phyloP scores from a whole-genome alignment of 768 basidiomycete species.

The Amylocystis lapponica region DNA sequence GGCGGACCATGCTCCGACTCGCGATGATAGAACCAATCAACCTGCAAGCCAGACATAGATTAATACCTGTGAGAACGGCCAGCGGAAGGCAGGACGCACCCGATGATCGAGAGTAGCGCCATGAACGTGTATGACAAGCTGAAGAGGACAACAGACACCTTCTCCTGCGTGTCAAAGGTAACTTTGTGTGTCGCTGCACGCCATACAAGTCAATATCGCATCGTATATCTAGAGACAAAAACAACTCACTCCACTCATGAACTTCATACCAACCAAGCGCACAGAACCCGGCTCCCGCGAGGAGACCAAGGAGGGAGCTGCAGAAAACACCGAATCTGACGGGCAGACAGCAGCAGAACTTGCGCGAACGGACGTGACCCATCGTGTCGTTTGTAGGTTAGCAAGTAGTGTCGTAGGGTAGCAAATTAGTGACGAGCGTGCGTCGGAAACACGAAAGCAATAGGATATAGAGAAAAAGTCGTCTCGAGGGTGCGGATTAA shows the following conservation, averaged over 20 bases:
- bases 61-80: conserved; percentile 11
- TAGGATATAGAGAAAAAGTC: no score
- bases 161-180: conserved; percentile 31
- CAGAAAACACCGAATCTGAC: conserved; percentile 61
- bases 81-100: conserved; percentile 28
- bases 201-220: neutral
- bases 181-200: conserved; percentile 23
- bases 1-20: conserved; percentile 34
- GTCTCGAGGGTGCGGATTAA: no score
- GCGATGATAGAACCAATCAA: conserved; percentile 43
- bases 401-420: neutral
- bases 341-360: conserved; percentile 62
- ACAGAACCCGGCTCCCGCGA: conserved; percentile 39
- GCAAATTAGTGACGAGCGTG: neutral
- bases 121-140: conserved; percentile 43
- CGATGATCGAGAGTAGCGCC: conserved; percentile 42
- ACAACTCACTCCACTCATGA: conserved; percentile 35
- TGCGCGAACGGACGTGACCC: conserved; percentile 47
- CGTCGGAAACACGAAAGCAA: conserved; percentile 1
- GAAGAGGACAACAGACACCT: conserved; percentile 42
- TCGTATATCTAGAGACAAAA: neutral
- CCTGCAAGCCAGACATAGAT: conserved; percentile 12
- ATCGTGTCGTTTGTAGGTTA: conserved; percentile 23
- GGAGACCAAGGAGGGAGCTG: conserved; percentile 37
- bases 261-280: conserved; percentile 44